A percentile compares a stretch with the other conserved stretches of the same genome.
Evolutionary conservation across 768 basidiomycete genomes (phyloP).

Genomic region (Suillus tomentosus): DNA sequence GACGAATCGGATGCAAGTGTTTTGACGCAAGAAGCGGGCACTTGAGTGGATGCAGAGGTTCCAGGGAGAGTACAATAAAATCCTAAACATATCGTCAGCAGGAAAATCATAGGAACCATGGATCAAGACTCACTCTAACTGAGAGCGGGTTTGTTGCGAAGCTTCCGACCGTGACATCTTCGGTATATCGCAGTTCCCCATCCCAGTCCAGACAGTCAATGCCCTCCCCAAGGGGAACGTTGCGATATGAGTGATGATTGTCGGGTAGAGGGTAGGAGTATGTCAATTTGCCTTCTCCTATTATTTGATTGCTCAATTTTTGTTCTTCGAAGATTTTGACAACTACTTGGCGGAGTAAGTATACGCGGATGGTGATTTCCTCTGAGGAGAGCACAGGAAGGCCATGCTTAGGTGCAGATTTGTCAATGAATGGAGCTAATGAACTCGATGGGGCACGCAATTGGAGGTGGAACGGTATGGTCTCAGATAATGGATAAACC

Average conservation of each 20-base stretch:
- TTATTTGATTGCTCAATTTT: constrained; percentile 19
- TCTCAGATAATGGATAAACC: constrained; percentile 54
- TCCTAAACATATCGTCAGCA: constrained; percentile 43
- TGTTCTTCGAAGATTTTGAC: constrained; percentile 33
- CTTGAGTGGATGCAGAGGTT: constrained; percentile 41
- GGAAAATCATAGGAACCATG: background rate
- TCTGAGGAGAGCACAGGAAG: constrained; percentile 11
- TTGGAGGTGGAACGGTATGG: constrained; percentile 68
- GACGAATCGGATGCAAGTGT: constrained; percentile 51
- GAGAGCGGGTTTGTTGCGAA: constrained; percentile 48
- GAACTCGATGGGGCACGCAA: constrained; percentile 49
- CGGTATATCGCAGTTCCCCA: constrained; percentile 46
- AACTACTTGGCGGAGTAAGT: constrained; percentile 51
- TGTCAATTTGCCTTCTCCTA: constrained; percentile 53
- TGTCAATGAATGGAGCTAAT: constrained; percentile 46
- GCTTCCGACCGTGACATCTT: constrained; percentile 44
- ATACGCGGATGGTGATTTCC: constrained; percentile 44
- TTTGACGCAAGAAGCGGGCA: constrained; percentile 40
- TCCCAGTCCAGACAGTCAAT: constrained; percentile 61
- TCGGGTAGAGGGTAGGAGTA: constrained; percentile 42
- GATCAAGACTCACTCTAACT: constrained; percentile 47
- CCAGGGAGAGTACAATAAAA: constrained; percentile 52
- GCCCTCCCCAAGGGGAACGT: constrained; percentile 23
- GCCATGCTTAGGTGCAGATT: constrained; percentile 14
- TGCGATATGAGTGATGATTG: constrained; percentile 11